Percentiles rank a stretch among this genome's conserved stretches.
phyloP scores from a whole-genome alignment of 345 rosid species.

The Hypericum androsaemum region DNA sequence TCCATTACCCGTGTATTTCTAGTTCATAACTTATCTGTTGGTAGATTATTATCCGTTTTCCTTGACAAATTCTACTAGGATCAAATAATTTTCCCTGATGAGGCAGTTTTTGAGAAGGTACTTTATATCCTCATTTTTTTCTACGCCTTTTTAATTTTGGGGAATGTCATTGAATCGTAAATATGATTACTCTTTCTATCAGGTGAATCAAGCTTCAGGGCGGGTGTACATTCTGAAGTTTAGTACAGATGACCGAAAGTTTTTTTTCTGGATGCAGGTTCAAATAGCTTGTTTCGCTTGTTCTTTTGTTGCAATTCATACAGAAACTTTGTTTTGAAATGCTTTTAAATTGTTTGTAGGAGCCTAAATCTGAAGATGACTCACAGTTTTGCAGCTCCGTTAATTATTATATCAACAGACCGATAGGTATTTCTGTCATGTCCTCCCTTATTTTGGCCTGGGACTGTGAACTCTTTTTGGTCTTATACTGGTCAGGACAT shows the following conservation, averaged over 20 bases:
- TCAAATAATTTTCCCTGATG: conserved; percentile 87
- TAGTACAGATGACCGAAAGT: conserved; percentile 74
- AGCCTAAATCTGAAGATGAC: conserved; percentile 73
- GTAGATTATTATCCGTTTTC: conserved; percentile 13
- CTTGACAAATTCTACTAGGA: conserved; percentile 63
- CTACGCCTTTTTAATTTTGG: neutral
- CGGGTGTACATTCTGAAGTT: conserved; percentile 87
- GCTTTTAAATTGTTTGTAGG: conserved; percentile 30
- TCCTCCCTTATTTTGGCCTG: neutral
- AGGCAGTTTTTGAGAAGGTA: conserved; percentile 96
- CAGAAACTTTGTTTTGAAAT: conserved; percentile 1
- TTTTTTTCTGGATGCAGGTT: conserved; percentile 97
- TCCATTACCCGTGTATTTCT: no score
- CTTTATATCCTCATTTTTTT: neutral
- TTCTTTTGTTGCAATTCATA: neutral
- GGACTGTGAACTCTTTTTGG: neutral
- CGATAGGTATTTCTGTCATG: conserved; percentile 42
- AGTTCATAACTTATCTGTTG: no score
- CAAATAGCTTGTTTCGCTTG: conserved; percentile 1
- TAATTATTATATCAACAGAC: conserved; percentile 59
- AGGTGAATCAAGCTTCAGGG: conserved; percentile 85
- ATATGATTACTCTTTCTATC: conserved; percentile 13
- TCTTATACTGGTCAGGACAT: neutral
- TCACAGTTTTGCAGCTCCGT: conserved; percentile 52
- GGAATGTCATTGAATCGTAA: neutral